Conservation (phyloP, 192 early-diverging fungal genomes). For the Phycomyces blakesleeanus region DNA sequence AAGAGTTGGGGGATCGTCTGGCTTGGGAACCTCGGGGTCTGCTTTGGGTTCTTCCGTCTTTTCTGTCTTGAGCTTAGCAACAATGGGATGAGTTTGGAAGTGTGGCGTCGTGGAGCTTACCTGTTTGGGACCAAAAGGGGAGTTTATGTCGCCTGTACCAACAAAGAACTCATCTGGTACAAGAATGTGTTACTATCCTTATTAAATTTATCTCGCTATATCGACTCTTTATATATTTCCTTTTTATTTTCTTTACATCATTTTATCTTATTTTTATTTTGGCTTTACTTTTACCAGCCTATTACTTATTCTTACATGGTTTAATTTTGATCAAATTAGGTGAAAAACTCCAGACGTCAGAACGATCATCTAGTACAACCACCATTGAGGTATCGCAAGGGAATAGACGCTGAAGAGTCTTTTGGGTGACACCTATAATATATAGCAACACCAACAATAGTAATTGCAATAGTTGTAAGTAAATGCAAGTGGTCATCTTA, state of each 20-base stretch:
- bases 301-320: conserved; percentile 67
- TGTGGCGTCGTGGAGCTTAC: conserved; percentile 15
- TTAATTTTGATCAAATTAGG: conserved; percentile 85
- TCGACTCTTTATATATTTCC: too few relatives aligned
- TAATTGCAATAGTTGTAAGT: too few relatives aligned
- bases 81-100: too few relatives aligned
- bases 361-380: conserved; percentile 91
- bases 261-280: not conserved
- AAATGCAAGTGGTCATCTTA: too few relatives aligned
- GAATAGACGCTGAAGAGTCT: conserved; percentile 83
- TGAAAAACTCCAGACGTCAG: conserved; percentile 92
- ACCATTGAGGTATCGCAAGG: conserved; percentile 96
- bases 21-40: conserved; percentile 1
- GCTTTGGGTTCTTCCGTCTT: not conserved
- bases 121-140: conserved; percentile 52
- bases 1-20: conserved; percentile 5
- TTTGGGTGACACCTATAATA: conserved; percentile 61
- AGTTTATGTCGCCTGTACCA: conserved; percentile 95
- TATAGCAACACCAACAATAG: not conserved
- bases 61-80: not conserved
- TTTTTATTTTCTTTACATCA: not conserved
- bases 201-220: not conserved
- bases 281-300: not conserved
- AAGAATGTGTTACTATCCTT: not conserved
- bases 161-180: conserved; percentile 84